A percentile compares a stretch with the other conserved stretches of the same genome.
Evolutionary conservation across 2,329 filamentous ascomycete genomes (phyloP).

Genomic region (Sporothrix dimorphospora): DNA sequence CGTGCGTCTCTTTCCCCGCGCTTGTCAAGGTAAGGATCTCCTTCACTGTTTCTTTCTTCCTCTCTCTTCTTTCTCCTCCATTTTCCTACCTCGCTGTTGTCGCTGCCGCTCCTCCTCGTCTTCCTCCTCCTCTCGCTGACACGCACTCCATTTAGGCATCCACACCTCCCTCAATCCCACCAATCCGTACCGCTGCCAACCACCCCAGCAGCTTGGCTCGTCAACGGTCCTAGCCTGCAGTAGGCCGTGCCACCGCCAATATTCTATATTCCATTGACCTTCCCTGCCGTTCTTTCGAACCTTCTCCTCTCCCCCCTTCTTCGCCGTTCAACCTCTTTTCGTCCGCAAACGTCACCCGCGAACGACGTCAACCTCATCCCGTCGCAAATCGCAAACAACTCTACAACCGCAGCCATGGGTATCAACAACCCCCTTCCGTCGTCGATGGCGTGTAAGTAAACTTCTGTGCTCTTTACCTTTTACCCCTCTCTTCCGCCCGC

Average conservation of each 20-base stretch:
- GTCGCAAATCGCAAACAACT: neutral
- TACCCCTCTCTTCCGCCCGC: neutral
- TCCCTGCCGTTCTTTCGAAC: slow-evolving; percentile 8
- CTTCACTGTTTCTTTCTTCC: neutral
- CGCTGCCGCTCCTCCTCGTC: neutral
- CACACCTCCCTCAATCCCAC: slow-evolving; percentile 21
- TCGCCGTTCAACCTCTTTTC: slow-evolving; percentile 8
- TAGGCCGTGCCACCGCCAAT: slow-evolving; percentile 16
- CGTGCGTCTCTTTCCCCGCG: neutral
- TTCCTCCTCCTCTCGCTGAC: slow-evolving; percentile 2
- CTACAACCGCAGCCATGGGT: slow-evolving; percentile 51
- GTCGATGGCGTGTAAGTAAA: slow-evolving; percentile 67
- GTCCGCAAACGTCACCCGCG: slow-evolving; percentile 7
- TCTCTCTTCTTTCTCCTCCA: neutral
- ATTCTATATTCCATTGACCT: neutral
- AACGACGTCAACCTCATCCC: neutral
- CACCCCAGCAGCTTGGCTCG: slow-evolving; percentile 24
- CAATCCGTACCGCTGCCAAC: slow-evolving; percentile 21
- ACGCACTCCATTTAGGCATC: slow-evolving; percentile 22
- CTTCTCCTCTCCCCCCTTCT: neutral
- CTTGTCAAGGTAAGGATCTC: neutral
- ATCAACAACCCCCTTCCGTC: slow-evolving; percentile 69
- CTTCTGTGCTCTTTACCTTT: neutral
- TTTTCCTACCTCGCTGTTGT: neutral
- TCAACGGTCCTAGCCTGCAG: slow-evolving; percentile 22